A percentile compares a stretch with the other conserved stretches of the same genome.
Conservation (phyloP, 1,284 basidiomycete genomes). For the Trichosporon faecale region DNA sequence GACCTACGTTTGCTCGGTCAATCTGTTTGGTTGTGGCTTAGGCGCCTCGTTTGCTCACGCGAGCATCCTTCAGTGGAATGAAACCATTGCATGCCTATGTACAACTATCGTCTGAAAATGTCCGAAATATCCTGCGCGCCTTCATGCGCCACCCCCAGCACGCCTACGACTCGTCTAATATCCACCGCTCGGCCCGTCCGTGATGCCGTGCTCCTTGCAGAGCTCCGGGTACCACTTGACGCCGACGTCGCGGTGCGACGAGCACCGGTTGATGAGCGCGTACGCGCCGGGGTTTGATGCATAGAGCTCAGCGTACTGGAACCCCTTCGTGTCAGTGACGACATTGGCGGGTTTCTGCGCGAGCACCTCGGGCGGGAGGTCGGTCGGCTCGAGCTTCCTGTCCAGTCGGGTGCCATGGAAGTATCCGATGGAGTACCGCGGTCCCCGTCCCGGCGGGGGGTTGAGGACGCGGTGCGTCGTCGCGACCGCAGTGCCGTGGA, state of each 20-base stretch:
- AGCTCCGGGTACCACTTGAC: slow-evolving; percentile 24
- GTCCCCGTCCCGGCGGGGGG: slow-evolving; percentile 62
- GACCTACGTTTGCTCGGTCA: background rate
- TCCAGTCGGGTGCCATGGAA: slow-evolving; percentile 33
- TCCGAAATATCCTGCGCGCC: no score
- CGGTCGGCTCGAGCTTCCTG: slow-evolving; percentile 17
- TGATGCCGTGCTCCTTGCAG: slow-evolving; percentile 20
- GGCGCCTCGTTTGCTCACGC: background rate
- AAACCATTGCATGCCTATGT: background rate
- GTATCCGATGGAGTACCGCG: slow-evolving; percentile 76
- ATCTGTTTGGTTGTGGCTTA: background rate
- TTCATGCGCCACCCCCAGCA: background rate
- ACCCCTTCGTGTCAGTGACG: slow-evolving; percentile 26
- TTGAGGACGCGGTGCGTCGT: slow-evolving; percentile 72
- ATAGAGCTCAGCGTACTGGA: slow-evolving; percentile 26
- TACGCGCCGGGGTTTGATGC: slow-evolving; percentile 21
- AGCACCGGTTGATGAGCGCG: slow-evolving; percentile 22
- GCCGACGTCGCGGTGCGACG: slow-evolving; percentile 24
- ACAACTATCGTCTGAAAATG: background rate
- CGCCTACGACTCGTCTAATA: slow-evolving; percentile 15
- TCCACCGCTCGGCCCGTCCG: slow-evolving; percentile 13
- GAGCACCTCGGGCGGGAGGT: slow-evolving; percentile 17
- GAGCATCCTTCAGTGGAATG: background rate
- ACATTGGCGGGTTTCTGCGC: slow-evolving; percentile 21
- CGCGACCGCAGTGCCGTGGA: slow-evolving; percentile 82